Base-by-base conservation (phyloP, 768 basidiomycete species). In the Amanita fuliginea region DNA sequence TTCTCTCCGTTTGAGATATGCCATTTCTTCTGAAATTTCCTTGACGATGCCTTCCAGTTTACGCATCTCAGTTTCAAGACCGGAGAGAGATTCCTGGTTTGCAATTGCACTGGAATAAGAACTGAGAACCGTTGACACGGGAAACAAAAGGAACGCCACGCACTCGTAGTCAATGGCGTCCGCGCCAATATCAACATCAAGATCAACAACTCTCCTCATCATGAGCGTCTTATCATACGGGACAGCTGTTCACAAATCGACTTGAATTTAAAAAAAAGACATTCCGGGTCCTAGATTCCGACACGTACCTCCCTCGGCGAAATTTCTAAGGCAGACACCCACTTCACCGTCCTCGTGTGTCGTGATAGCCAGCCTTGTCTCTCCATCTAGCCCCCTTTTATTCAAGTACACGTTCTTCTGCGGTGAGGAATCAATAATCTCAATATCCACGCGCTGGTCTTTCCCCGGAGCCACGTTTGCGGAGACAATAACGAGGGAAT, bases 151-250 rank as follows among this genome's bases (percentile, higher is more conserved):
- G 3, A 26, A 35, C 14, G 35, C 28, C 46, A 70, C 86, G 55
- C 60, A 95, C 93, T 99, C 98, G 76, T 98, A 98, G 68, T 99
- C 96, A 33, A 98, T 85, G 1, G 96, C 96, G 59, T 98, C 95
- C 10, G 95, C 94, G 30, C 96, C 96, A 63, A 99, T 94, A 60
- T 99, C 96, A 33, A 98, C 79, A 60, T 99, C 96, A 51, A 98
- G 69, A 71, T 99, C 95, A 53, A 99, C 66, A 35, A 86, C 77
- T 13, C 91, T 77, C 35, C 71, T 65, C 55, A 79, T 68, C 49
- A 76, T 74, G 28, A 65, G 59, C 2, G 69, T 70, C 46, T 81
- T 67, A 21, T 74, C 71, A 41, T 62, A 59, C 19, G 71, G 66
- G 16, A 75, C 64, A 16, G 72, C 81, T 82, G 50, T 22, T 13